Evolutionary conservation across 2,329 filamentous ascomycete genomes (phyloP).

Genomic region (Trichophyton schoenleinii): DNA sequence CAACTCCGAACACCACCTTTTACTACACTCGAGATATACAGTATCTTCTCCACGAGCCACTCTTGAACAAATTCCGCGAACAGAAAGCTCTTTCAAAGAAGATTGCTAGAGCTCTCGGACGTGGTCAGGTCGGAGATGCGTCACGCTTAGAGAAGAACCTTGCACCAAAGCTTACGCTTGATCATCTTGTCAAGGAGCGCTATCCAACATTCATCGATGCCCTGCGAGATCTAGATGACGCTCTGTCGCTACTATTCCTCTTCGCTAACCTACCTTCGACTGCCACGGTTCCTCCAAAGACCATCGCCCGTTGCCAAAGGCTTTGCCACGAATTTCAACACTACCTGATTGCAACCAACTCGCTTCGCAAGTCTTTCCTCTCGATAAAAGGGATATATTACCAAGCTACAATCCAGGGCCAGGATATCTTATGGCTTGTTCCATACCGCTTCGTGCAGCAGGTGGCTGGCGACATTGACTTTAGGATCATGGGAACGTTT

Average conservation of each 20-base stretch:
- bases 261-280: slow-evolving; percentile 94
- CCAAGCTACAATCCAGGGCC: slow-evolving; percentile 90
- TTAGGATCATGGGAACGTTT: slow-evolving; percentile 98
- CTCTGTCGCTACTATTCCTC: slow-evolving; percentile 89
- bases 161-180: slow-evolving; percentile 77
- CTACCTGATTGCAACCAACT: slow-evolving; percentile 86
- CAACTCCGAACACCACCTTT: slow-evolving; percentile 85
- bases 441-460: slow-evolving; percentile 97
- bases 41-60: slow-evolving; percentile 91
- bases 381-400: slow-evolving; percentile 99
- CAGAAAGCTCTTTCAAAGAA: slow-evolving; percentile 97
- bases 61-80: slow-evolving; percentile 88
- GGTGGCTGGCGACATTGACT: slow-evolving; percentile 87
- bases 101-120: slow-evolving; percentile 80
- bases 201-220: slow-evolving; percentile 96
- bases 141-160: slow-evolving; percentile 81
- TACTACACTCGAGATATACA: slow-evolving; percentile 91
- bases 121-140: slow-evolving; percentile 82
- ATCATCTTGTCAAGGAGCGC: slow-evolving; percentile 94
- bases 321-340: slow-evolving; percentile 94
- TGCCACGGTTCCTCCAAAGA: slow-evolving; percentile 79
- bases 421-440: slow-evolving; percentile 93
- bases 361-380: slow-evolving; percentile 87
- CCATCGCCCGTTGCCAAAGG: slow-evolving; percentile 87
- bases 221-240: slow-evolving; percentile 88